phyloP scores from a whole-genome alignment of 1,139 yeast genomes.

The Pichia sp. region DNA sequence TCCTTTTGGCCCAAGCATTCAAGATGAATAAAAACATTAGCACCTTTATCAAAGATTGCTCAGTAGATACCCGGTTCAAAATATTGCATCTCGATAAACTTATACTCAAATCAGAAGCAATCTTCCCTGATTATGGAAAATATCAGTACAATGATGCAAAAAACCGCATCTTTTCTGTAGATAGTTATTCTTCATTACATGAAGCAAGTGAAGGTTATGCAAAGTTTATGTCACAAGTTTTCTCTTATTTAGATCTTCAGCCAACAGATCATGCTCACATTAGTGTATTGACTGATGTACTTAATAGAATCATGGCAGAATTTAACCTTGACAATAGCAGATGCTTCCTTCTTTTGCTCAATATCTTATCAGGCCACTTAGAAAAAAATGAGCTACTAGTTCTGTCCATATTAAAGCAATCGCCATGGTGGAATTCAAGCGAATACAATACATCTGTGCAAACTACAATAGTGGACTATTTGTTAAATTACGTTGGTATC shows the following conservation, averaged over 20 bases:
- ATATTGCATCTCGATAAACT: conserved; percentile 31
- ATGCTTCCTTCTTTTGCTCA: conserved; percentile 48
- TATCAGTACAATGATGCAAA: conserved; percentile 35
- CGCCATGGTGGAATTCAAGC: conserved; percentile 53
- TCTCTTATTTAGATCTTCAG: conserved; percentile 38
- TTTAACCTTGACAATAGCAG: conserved; percentile 74
- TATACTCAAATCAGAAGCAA: conserved; percentile 29
- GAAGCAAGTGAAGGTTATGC: conserved; percentile 84
- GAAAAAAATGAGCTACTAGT: conserved; percentile 45
- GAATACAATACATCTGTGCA: conserved; percentile 30
- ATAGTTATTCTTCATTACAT: conserved; percentile 66
- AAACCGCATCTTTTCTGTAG: conserved; percentile 57
- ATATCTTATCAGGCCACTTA: conserved; percentile 34
- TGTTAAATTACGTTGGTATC: conserved; percentile 35
- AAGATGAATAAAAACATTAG: conserved; percentile 35
- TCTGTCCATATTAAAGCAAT: conserved; percentile 42
- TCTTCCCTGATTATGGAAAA: conserved; percentile 42
- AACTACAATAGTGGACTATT: conserved; percentile 53
- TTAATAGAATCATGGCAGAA: conserved; percentile 66
- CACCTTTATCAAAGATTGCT: conserved; percentile 39
- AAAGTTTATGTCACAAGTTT: conserved; percentile 54
- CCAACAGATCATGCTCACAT: conserved; percentile 42
- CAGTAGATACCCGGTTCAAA: conserved; percentile 38
- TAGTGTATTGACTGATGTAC: conserved; percentile 44
- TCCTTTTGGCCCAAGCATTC: conserved; percentile 45